Evolutionary conservation across 768 basidiomycete species (phyloP), one percentile per base, ranked within the genome.

Genomic region (Botryobasidium botryosum): DNA sequence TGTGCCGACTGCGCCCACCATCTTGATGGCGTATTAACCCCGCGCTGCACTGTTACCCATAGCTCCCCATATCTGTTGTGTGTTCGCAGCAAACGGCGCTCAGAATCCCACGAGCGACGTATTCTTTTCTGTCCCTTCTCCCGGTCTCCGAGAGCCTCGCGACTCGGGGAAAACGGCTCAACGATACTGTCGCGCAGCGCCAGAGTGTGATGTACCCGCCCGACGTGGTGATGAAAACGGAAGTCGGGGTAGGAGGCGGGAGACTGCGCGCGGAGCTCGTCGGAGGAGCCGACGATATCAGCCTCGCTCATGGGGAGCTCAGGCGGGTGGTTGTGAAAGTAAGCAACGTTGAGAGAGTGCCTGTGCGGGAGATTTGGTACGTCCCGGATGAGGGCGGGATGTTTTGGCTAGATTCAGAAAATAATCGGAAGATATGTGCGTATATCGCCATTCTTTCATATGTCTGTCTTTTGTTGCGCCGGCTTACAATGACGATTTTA

Each of bases 101-200:
- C 35, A 61, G 60, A 20, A 60, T 91, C 35, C 70, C 71, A 12
- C 61, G 76, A 33, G 68, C 69, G 31, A 65, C 64, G 35, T 86
- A 79, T 50, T 59, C 75, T 25, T 91, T 90, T 57, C 69, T 90
- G 27, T 73, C 74, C 4, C 68, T 85, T 26, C 67, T 91, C 17
- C 75, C 80, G 2, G 65, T 68, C 21, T 65, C 57, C 1, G 88
- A 91, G 57, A 62, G 74, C 1, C 66, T 90, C 2, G 66, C 72
- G 6, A 68, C 66, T 27, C 77, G 74, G n/a, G 88, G 90, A 12
- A 72, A 67, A 36, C 67, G 88, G 41, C 64, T 94, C 8, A 75
- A 90, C 43, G 72, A 75, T 43, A 88, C 87, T 2, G 67, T 70
- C 25, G 62, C 70, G 12, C 82, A 91, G 52, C 66, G 77, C 37